Conservation (phyloP, 2,329 filamentous ascomycete genomes). For the Zymoseptoria pseudotritici region DNA sequence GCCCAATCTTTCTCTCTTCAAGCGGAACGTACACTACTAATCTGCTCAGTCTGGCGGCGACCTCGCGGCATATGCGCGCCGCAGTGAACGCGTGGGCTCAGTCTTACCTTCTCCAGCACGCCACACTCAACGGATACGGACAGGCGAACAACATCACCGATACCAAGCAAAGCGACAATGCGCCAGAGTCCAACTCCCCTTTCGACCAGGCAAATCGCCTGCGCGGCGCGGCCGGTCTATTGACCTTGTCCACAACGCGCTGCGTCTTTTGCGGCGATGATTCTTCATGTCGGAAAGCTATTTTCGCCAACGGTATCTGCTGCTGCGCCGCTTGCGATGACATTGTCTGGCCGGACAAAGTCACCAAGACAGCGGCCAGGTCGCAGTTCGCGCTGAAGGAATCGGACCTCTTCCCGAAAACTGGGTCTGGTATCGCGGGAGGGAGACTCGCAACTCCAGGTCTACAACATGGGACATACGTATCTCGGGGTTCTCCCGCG, state of each 20-base stretch:
- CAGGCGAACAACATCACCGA: not conserved
- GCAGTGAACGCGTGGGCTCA: not conserved
- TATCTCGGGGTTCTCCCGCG: too few species aligned
- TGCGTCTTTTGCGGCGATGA: constrained; percentile 28
- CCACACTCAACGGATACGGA: too few species aligned
- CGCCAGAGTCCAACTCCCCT: too few species aligned
- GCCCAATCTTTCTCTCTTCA: too few species aligned
- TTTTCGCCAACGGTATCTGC: constrained; percentile 22
- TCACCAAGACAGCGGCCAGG: constrained; percentile 24
- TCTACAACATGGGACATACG: not conserved
- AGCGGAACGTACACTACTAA: too few species aligned
- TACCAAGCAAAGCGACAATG: too few species aligned
- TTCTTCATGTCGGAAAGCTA: constrained; percentile 14
- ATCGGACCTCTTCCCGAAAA: constrained; percentile 18
- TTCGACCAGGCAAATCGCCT: constrained; percentile 3
- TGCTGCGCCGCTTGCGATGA: constrained; percentile 25
- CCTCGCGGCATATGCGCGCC: not conserved
- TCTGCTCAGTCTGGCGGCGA: too few species aligned
- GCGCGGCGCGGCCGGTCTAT: constrained; percentile 8
- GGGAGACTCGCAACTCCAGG: not conserved
- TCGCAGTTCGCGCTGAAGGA: constrained; percentile 18
- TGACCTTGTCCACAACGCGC: constrained; percentile 17
- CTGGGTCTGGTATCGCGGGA: not conserved
- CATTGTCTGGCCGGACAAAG: constrained; percentile 24
- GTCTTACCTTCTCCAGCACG: not conserved